Base-by-base conservation (phyloP, 768 basidiomycete genomes). In the Cystofilobasidium ferigula region DNA sequence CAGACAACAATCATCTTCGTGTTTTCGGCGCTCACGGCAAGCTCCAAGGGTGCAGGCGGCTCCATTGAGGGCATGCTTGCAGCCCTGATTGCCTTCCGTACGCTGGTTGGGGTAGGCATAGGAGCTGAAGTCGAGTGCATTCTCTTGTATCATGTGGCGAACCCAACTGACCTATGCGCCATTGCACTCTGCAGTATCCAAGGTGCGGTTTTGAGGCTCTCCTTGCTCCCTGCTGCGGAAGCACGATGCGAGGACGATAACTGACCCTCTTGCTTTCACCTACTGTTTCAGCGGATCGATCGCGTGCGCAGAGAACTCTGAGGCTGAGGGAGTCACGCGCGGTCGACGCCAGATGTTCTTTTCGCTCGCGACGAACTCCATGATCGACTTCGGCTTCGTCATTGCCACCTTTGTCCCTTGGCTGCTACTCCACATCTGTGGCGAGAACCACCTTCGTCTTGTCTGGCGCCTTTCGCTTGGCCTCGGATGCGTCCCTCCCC, bases 401-500 rank as follows among this genome's bases (percentile, higher is more conserved):
- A 72, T 91, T 56, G 78, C 86, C 9, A 80, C 87, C 14, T 90
- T 92, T 69, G 85, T 88, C 4, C 89, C 89, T 18, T 80, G 93
- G 7, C 86, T 93, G 32, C 78, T 91, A 35, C 88, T 84, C 72
- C 91, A 89, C 90, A 93, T 93, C 53, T 91, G 87, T 68, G 87
- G 88, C 36, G 71, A 82, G 47, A 76, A 87, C 68, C 90, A 92
- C 73, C 83, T 93, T 48, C 82, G 86, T 32, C 87, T 86, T 2
- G 86, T 89, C 5, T 94, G 90, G 90, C 85, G 91, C 59, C 71
- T 88, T 51, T 87, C 89, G 26, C 81, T 94, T 13, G 91, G 88
- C 36, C 81, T 94, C 12, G 91, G 91, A 38, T 78, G 86, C 45
- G 72, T 94, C 63, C 91, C 91, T 40, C 90, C 91, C 8, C 70